Percentiles rank a stretch among this genome's conserved stretches.
phyloP scores from a whole-genome alignment of 2,329 filamentous ascomycete species.

The Ascochyta clinopodiicola region DNA sequence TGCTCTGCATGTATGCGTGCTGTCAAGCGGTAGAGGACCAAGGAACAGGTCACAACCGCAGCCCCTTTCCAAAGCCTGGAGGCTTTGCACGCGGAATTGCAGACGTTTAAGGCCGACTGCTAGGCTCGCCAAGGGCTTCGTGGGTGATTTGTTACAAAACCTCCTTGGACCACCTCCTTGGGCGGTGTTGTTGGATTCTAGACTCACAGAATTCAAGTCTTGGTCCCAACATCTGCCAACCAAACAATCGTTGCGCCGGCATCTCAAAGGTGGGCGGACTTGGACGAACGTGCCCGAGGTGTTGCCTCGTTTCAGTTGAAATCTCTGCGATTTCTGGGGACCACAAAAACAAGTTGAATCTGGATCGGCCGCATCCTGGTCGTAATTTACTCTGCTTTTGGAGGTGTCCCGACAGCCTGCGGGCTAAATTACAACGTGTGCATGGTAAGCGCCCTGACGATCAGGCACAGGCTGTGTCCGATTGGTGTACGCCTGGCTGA shows the following conservation, averaged over 20 bases:
- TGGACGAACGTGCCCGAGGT: conserved; percentile 20
- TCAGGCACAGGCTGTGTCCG: conserved; percentile 40
- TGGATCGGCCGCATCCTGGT: conserved; percentile 29
- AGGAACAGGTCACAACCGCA: conserved; percentile 15
- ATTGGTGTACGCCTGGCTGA: conserved; percentile 38
- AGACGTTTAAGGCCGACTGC: conserved; percentile 30
- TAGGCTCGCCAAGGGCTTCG: conserved; percentile 37
- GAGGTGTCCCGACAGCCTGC: conserved; percentile 19
- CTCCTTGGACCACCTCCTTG: neutral
- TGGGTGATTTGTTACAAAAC: conserved; percentile 6
- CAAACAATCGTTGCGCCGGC: conserved; percentile 8
- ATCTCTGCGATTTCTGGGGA: conserved; percentile 27
- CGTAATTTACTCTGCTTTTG: conserved; percentile 42
- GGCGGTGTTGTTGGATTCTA: conserved; percentile 7
- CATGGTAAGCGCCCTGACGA: conserved; percentile 32
- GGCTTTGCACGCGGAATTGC: conserved; percentile 16
- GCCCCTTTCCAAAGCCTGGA: conserved; percentile 35
- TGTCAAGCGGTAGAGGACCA: neutral
- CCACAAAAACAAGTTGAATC: conserved; percentile 15
- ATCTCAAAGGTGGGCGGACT: conserved; percentile 2
- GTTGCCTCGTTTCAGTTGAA: conserved; percentile 27
- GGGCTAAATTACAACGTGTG: conserved; percentile 35
- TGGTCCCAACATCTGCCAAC: conserved; percentile 9
- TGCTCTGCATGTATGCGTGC: conserved; percentile 2
- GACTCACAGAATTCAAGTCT: conserved; percentile 12